Base-by-base conservation (phyloP, 352 stramenopile genomes). In the Phytophthora fragariaefolia region DNA sequence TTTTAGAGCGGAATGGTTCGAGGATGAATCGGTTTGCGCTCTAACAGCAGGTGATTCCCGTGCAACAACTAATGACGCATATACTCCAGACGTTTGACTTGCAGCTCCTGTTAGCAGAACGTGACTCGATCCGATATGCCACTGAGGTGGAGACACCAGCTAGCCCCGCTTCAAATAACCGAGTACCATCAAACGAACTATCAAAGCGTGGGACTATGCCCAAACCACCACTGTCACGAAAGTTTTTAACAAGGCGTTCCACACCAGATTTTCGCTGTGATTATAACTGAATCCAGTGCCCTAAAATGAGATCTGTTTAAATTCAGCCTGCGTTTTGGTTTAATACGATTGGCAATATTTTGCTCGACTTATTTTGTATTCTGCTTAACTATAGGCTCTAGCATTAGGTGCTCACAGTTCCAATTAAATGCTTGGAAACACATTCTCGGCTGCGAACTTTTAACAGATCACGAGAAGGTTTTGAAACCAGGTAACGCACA, bases 21-120 rank as follows among this genome's bases (percentile, higher is more conserved):
- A n/a, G 0, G 43, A 63, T 17, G n/a, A 18, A n/a, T 40, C 24
- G 15, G 6, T 55, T 4, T 56, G 56, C 24, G 13, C 30, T 8
- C 46, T 40, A 6, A 6, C 57, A 8, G 32, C 45, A n/a, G 45
- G 20, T 18, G 34, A 47, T 17, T 20, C 56, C 2, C 32, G 56
- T 23, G 56, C 32, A 32, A 64, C 46, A 13, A 46, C 56, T 18
- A 46, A 64, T n/a, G 28, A 64, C 49, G 56, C 45, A 15, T 2
- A 10, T 24, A 23, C 22, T 63, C n/a, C 15, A 22, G 15, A 7
- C n/a, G 17, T 50, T 64, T 45, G 46, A 57, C 10, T 32, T 24
- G 6, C 2, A 27, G 17, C 17, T 7, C 8, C 18, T 46, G 12
- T 13, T 54, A 30, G 32, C 32, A 38, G 54, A 8, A 43, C 6